A percentile compares a stretch with the other conserved stretches of the same genome.
phyloP scores from a whole-genome alignment of 768 basidiomycete species.

The Lactarius akahatsu region DNA sequence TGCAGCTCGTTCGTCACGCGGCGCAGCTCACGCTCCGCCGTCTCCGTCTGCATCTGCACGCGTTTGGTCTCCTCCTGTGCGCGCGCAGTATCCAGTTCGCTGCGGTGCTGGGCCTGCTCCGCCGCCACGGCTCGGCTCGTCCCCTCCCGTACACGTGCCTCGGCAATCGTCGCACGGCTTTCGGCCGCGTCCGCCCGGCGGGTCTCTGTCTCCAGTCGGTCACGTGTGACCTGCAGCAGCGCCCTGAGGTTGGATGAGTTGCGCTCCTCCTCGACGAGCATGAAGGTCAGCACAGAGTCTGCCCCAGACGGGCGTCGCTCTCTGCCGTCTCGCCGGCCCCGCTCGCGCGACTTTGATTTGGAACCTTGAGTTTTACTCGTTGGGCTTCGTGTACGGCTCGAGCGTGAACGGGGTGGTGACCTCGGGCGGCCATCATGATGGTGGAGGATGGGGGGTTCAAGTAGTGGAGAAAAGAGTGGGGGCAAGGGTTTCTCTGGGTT shows the following conservation, averaged over 20 bases:
- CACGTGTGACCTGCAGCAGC: conserved; percentile 27
- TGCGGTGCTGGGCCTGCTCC: conserved; percentile 28
- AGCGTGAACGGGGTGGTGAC: conserved; percentile 11
- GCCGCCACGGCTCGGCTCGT: conserved; percentile 8
- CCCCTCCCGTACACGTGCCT: conserved; percentile 23
- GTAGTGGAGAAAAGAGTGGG: conserved; percentile 8
- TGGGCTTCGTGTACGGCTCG: conserved; percentile 18
- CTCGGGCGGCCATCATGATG: neutral
- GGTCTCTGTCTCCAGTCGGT: conserved; percentile 26
- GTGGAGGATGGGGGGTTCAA: conserved; percentile 2
- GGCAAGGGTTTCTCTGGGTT: conserved; percentile 9
- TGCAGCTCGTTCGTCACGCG: conserved; percentile 25
- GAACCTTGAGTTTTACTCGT: conserved; percentile 19
- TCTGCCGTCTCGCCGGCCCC: conserved; percentile 12
- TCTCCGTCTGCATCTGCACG: conserved; percentile 29
- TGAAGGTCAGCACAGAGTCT: conserved; percentile 28
- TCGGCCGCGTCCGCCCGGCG: conserved; percentile 29
- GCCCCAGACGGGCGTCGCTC: conserved; percentile 22
- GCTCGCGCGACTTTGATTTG: conserved; percentile 25
- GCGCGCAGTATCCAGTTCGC: conserved; percentile 26
- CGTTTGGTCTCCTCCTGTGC: conserved; percentile 30
- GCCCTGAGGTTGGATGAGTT: conserved; percentile 29
- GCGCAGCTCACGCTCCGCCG: conserved; percentile 28
- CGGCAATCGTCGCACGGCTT: conserved; percentile 28
- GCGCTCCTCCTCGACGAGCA: conserved; percentile 30